Conservation (phyloP, 345 rosid genomes). For the Rubroshorea leprosula region DNA sequence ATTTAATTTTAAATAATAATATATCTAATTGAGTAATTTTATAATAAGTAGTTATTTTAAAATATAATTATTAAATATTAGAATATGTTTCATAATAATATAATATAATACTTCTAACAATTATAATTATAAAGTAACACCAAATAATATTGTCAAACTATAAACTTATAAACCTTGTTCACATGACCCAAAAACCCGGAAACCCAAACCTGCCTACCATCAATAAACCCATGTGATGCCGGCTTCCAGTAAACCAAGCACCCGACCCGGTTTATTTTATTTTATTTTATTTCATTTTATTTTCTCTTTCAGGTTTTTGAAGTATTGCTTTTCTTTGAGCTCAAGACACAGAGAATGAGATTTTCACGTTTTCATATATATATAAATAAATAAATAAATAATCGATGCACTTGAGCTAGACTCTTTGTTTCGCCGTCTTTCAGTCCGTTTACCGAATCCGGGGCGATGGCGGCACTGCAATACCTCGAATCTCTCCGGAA, state of each 20-base stretch:
- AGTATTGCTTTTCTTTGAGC: constrained; percentile 4
- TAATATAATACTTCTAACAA: too few relatives aligned
- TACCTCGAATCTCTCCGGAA: constrained; percentile 69
- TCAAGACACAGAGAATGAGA: background rate
- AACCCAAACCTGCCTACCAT: background rate
- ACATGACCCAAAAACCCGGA: background rate
- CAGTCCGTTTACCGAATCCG: background rate
- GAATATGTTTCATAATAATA: too few relatives aligned
- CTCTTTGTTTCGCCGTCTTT: background rate
- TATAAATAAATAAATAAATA: background rate
- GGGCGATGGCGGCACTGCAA: constrained; percentile 81
- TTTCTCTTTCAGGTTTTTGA: background rate
- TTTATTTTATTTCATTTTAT: too few relatives aligned
- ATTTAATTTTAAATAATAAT: too few relatives aligned
- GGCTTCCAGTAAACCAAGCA: background rate
- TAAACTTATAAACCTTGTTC: too few relatives aligned
- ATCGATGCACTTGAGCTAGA: background rate
- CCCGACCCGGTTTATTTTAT: background rate
- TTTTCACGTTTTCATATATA: background rate
- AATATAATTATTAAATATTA: too few relatives aligned
- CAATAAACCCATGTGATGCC: background rate
- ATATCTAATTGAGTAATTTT: too few relatives aligned
- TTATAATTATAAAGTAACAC: too few relatives aligned
- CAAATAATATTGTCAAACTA: too few relatives aligned
- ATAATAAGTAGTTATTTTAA: too few relatives aligned